These are phyloP conservation scores for Akanthomyces lecanii DNA, from an alignment of 2,329 filamentous ascomycete genomes.

Conservation along the genomic window DNA sequence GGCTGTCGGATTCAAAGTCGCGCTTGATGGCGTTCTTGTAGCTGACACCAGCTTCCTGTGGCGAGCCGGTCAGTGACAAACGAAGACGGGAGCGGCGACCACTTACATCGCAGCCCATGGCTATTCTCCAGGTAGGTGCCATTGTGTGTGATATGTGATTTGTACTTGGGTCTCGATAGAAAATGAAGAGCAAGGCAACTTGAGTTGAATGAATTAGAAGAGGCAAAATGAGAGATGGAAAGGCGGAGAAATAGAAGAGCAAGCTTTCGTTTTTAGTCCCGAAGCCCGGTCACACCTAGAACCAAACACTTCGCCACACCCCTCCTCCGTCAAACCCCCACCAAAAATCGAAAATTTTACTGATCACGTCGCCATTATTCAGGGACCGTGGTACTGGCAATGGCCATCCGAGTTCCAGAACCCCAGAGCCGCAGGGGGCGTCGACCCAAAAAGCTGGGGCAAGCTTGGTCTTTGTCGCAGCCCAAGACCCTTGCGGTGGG, in stretches of 20 bases:
- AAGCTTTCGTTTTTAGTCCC: not conserved
- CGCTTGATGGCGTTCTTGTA: conserved; percentile 78
- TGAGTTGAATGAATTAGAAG: conserved; percentile 4
- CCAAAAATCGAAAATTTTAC: not conserved
- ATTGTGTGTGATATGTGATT: conserved; percentile 29
- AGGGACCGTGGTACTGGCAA: conserved; percentile 10
- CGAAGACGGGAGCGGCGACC: not conserved
- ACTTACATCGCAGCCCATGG: conserved; percentile 51
- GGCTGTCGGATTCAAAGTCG: conserved; percentile 63
- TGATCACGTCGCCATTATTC: conserved; percentile 13
- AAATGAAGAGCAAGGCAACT: not conserved
- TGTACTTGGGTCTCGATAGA: not conserved
- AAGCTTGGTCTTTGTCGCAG: not conserved
- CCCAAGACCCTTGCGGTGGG: not conserved
- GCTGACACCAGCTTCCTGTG: conserved; percentile 63
- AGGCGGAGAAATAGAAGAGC: not conserved
- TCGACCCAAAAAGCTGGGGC: conserved; percentile 13
- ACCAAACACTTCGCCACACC: conserved; percentile 1
- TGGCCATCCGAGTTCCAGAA: conserved; percentile 10
- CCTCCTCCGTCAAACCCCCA: conserved; percentile 5
- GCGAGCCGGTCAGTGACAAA: not conserved
- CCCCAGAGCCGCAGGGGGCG: not conserved
- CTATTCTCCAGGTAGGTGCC: conserved; percentile 49
- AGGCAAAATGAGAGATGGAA: not conserved
- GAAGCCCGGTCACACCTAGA: conserved; percentile 10